Conservation (phyloP, 1,284 basidiomycete species). For the Coriolopsis trogii region DNA sequence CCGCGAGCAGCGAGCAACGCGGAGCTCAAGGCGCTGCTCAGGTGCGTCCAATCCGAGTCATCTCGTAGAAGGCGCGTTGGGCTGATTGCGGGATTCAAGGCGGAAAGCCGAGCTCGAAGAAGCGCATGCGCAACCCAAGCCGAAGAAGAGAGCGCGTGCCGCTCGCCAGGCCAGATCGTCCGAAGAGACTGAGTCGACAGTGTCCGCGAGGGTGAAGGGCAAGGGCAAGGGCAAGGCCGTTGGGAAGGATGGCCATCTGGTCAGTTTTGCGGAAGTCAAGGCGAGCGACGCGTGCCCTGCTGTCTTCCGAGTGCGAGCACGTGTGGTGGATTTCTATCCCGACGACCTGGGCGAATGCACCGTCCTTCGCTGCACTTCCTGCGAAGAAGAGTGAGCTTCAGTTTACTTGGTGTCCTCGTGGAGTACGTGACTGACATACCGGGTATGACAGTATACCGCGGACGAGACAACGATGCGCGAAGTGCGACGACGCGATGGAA, state of each 20-base stretch:
- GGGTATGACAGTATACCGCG: conserved; percentile 52
- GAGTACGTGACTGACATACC: no score
- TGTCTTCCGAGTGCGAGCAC: conserved; percentile 50
- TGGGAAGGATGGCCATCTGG: conserved; percentile 9
- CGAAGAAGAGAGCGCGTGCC: conserved; percentile 8
- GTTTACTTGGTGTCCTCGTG: neutral
- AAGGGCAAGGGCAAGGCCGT: neutral
- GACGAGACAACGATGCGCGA: conserved; percentile 46
- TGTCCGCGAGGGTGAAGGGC: neutral
- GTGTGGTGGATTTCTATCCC: conserved; percentile 59
- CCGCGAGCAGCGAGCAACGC: conserved; percentile 36
- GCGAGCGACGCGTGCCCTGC: conserved; percentile 37
- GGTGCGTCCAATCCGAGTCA: conserved; percentile 23
- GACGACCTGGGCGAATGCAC: conserved; percentile 49
- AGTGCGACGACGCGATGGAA: conserved; percentile 50
- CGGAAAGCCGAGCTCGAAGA: conserved; percentile 31
- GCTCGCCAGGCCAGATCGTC: conserved; percentile 12
- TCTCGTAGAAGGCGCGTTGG: neutral
- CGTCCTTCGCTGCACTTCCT: conserved; percentile 52
- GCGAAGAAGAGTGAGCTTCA: conserved; percentile 48
- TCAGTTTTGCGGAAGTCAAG: conserved; percentile 45
- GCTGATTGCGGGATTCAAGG: conserved; percentile 20
- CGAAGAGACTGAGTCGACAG: neutral
- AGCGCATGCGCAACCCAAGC: conserved; percentile 12
- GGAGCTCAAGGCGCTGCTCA: conserved; percentile 34